Evolutionary conservation across 345 rosid species (phyloP).

Genomic region (Adansonia digitata): DNA sequence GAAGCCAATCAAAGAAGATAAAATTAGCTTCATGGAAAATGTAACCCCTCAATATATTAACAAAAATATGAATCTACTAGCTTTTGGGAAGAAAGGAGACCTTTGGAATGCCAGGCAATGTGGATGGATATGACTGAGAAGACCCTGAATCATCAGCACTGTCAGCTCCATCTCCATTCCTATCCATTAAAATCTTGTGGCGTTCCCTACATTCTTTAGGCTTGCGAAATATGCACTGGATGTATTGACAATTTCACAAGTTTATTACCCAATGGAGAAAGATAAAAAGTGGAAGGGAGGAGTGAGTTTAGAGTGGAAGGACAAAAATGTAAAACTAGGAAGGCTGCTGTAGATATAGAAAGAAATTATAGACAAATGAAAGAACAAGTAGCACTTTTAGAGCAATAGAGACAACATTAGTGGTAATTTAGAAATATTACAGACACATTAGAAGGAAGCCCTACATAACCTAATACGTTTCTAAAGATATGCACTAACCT

Average conservation of each 20-base stretch:
- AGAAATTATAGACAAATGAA: background rate
- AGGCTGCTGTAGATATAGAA: background rate
- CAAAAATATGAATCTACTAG: conserved; percentile 1
- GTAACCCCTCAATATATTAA: conserved; percentile 11
- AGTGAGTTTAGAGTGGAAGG: background rate
- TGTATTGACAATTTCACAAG: conserved; percentile 9
- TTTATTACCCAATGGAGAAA: background rate
- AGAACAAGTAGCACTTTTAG: background rate
- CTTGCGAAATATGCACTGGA: conserved; percentile 85
- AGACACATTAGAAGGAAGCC: background rate
- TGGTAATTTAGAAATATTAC: background rate
- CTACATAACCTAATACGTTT: background rate
- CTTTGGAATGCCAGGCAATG: conserved; percentile 99
- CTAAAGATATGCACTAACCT: conserved; percentile 41
- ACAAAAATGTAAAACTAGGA: background rate
- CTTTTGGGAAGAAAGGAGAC: conserved; percentile 25
- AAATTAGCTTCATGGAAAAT: conserved; percentile 10
- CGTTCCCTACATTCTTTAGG: conserved; percentile 96
- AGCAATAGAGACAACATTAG: background rate
- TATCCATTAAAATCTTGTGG: conserved; percentile 87
- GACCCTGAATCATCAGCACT: conserved; percentile 99
- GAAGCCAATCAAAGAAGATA: conserved; percentile 8
- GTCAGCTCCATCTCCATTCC: conserved; percentile 89
- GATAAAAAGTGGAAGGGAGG: background rate
- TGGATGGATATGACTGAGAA: conserved; percentile 95